phyloP scores from a whole-genome alignment of 768 basidiomycete genomes.

The Macrolepiota albuminosa region DNA sequence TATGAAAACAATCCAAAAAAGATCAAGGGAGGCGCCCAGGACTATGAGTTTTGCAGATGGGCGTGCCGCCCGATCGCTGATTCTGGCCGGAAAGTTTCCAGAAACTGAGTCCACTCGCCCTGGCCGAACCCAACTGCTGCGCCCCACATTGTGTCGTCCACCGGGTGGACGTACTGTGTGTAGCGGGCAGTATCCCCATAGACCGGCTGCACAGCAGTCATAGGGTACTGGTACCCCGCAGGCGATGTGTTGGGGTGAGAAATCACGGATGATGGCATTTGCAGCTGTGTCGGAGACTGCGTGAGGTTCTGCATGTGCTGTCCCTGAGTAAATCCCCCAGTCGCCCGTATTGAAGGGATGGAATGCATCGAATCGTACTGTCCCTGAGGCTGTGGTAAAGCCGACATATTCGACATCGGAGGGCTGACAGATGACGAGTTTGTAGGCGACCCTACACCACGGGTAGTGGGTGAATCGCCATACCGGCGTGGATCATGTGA shows the following conservation, averaged over 20 bases:
- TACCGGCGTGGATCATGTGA: constrained; percentile 49
- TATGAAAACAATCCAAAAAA: not conserved
- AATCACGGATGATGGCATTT: constrained; percentile 20
- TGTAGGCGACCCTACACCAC: constrained; percentile 50
- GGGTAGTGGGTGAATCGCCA: constrained; percentile 43
- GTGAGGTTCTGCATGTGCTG: constrained; percentile 10
- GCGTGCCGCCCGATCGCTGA: constrained; percentile 21
- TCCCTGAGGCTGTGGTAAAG: constrained; percentile 29
- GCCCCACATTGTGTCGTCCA: constrained; percentile 73
- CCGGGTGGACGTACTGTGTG: constrained; percentile 43
- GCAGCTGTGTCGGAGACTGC: constrained; percentile 18
- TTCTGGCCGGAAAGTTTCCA: constrained; percentile 61
- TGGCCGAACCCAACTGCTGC: constrained; percentile 70
- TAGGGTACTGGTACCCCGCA: constrained; percentile 15
- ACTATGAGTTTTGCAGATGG: constrained; percentile 32
- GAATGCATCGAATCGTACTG: constrained; percentile 28
- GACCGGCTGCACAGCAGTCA: constrained; percentile 23
- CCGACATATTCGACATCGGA: constrained; percentile 32
- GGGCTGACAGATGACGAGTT: constrained; percentile 59
- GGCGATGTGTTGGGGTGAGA: constrained; percentile 7
- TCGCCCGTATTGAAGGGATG: constrained; percentile 13
- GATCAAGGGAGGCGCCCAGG: not conserved
- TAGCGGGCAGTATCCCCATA: constrained; percentile 39
- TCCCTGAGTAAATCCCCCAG: constrained; percentile 13
- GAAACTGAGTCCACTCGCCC: constrained; percentile 62